Evolutionary conservation across 495 filamentous ascomycete genomes (phyloP).

Genomic region (Elasticomyces elasticus): DNA sequence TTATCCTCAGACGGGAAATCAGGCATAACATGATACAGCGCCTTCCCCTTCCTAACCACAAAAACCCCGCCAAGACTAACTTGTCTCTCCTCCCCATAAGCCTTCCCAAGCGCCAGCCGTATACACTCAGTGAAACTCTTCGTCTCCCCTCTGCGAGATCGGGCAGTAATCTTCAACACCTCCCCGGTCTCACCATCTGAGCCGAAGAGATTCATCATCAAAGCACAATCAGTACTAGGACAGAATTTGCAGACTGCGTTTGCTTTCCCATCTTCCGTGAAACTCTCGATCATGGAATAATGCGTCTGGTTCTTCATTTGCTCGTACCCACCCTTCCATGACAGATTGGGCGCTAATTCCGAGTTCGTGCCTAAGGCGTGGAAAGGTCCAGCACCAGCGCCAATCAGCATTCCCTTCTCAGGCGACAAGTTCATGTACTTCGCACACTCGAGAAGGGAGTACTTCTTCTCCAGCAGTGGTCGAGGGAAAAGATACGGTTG

Average conservation of each 20-base stretch:
- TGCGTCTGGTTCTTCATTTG: constrained; percentile 7
- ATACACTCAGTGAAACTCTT: constrained; percentile 21
- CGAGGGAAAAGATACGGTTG: constrained; percentile 20
- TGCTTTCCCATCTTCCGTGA: neutral
- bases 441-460: constrained; percentile 13
- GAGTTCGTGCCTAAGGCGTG: constrained; percentile 9
- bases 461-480: constrained; percentile 12
- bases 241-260: neutral
- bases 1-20: constrained; percentile 12
- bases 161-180: constrained; percentile 15
- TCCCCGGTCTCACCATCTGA: constrained; percentile 3
- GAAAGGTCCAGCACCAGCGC: constrained; percentile 18
- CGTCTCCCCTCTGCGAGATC: constrained; percentile 4
- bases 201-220: constrained; percentile 20
- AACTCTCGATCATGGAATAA: constrained; percentile 3
- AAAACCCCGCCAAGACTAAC: constrained; percentile 17
- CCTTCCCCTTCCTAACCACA: constrained; percentile 9
- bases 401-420: constrained; percentile 11
- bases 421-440: constrained; percentile 4
- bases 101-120: constrained; percentile 2
- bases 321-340: constrained; percentile 6
- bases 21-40: constrained; percentile 19
- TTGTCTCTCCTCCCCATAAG: constrained; percentile 5
- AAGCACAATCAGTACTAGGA: constrained; percentile 16
- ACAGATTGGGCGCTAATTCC: constrained; percentile 15